These are phyloP conservation scores for Hemisphaericaspora xylofermentans DNA, from an alignment of 1,139 yeast genomes.

Conservation along the genomic window DNA sequence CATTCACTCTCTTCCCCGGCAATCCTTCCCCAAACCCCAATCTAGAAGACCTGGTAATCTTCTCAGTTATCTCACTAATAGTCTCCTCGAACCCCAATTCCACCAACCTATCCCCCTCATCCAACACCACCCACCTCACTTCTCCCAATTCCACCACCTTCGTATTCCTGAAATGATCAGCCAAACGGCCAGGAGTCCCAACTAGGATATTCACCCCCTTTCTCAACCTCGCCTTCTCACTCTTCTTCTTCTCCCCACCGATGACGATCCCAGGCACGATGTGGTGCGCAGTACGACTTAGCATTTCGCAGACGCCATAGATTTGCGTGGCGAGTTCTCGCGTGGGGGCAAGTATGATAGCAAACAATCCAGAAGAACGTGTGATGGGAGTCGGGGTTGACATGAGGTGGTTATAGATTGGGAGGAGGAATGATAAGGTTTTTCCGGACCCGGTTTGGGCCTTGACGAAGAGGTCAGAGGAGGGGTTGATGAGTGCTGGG, in stretches of 20 bases:
- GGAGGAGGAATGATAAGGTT: constrained; percentile 80
- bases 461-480: constrained; percentile 76
- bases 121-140: constrained; percentile 80
- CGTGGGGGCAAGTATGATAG: constrained; percentile 85
- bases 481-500: constrained; percentile 59
- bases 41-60: constrained; percentile 47
- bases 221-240: constrained; percentile 86
- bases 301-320: constrained; percentile 70
- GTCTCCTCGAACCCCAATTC: constrained; percentile 96
- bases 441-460: constrained; percentile 98
- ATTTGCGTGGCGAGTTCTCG: constrained; percentile 95
- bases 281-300: constrained; percentile 72
- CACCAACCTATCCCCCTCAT: constrained; percentile 94
- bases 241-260: constrained; percentile 92
- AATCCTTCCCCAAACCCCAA: constrained; percentile 52
- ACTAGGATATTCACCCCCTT: constrained; percentile 87
- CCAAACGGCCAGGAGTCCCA: constrained; percentile 89
- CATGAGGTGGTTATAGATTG: constrained; percentile 75
- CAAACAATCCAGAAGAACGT: constrained; percentile 85
- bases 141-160: constrained; percentile 64
- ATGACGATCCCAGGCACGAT: constrained; percentile 90
- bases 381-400: constrained; percentile 44
- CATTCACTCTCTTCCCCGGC: constrained; percentile 70
- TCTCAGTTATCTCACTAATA: constrained; percentile 67
- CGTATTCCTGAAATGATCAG: constrained; percentile 92